Conservation (phyloP, 2,329 filamentous ascomycete genomes). For the Aspergillus felis region DNA sequence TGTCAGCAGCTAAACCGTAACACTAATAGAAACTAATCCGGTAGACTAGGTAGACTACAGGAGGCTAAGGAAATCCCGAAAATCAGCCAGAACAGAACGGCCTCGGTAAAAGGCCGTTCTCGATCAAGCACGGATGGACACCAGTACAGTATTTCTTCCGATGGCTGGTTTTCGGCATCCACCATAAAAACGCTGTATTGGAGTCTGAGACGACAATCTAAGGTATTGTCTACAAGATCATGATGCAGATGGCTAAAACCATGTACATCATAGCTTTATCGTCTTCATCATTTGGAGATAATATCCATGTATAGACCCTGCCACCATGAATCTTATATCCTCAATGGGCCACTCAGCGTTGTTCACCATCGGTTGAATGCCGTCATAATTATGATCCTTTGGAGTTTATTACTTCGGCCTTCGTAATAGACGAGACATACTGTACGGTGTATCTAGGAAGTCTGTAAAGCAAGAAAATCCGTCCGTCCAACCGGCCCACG, state of each 20-base stretch:
- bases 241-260: background rate
- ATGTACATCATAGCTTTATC: background rate
- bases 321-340: background rate
- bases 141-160: background rate
- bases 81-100: background rate
- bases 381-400: background rate
- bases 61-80: background rate
- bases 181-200: background rate
- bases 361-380: background rate
- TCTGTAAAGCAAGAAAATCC: background rate
- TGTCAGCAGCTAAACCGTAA: background rate
- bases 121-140: constrained; percentile 2
- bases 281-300: background rate
- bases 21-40: too few relatives aligned
- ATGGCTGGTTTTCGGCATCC: background rate
- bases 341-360: background rate
- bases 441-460: too few relatives aligned
- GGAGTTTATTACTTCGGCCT: background rate
- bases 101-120: constrained; percentile 13
- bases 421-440: background rate
- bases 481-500: background rate
- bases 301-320: background rate
- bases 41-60: background rate
- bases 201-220: background rate
- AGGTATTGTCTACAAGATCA: background rate